Percentiles rank a stretch among this genome's conserved stretches.
Conservation (phyloP, 2,329 filamentous ascomycete species). For the Colletotrichum sp. region DNA sequence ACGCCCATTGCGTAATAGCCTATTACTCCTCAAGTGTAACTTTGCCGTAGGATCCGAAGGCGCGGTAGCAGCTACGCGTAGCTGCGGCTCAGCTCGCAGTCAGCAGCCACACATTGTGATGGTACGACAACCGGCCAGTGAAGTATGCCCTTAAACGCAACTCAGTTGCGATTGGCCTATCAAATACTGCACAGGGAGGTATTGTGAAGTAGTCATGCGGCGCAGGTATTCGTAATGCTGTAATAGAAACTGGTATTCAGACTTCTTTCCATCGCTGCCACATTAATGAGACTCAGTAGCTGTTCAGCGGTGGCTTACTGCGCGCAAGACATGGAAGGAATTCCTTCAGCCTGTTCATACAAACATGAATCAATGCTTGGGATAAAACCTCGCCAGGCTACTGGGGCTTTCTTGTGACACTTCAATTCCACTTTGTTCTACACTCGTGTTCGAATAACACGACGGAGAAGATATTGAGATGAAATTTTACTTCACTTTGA, state of each 20-base stretch:
- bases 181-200: not conserved
- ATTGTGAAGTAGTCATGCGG: not conserved
- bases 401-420: fast-evolving
- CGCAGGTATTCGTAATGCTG: not conserved
- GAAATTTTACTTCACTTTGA: not conserved
- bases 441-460: not conserved
- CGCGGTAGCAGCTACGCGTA: not conserved
- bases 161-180: not conserved
- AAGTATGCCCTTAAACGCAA: not conserved
- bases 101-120: not conserved
- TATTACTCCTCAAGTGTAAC: not conserved
- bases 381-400: not conserved
- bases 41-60: not conserved
- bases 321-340: not conserved
- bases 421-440: not conserved
- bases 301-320: not conserved
- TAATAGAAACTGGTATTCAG: not conserved
- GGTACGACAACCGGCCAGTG: not conserved
- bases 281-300: fast-evolving
- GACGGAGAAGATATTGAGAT: not conserved
- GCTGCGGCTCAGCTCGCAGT: not conserved
- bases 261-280: not conserved
- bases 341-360: fast-evolving
- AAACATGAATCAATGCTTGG: not conserved
- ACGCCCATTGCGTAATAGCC: not conserved